Percentiles rank a stretch among this genome's conserved stretches.
These are phyloP conservation scores for Gryganskiella cystojenkinii DNA, from an alignment of 192 early-diverging fungal genomes.

Conservation along the genomic window DNA sequence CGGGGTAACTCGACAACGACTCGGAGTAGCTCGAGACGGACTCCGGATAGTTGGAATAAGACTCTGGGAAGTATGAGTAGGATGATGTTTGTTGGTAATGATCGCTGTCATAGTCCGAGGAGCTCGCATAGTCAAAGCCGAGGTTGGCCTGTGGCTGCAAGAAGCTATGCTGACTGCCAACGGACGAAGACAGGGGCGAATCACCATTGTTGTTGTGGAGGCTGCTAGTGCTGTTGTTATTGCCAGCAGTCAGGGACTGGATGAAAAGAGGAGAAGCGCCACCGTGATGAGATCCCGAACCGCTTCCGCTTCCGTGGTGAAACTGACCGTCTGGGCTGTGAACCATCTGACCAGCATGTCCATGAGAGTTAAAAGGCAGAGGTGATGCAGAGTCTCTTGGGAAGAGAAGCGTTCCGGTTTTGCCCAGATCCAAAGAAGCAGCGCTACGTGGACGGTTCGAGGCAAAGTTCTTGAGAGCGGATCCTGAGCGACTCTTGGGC, in stretches of 20 bases:
- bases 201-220: constrained; percentile 11
- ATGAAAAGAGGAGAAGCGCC: constrained; percentile 30
- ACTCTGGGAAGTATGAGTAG: constrained; percentile 50
- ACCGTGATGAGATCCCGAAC: constrained; percentile 13
- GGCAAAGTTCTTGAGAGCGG: constrained; percentile 9
- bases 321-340: constrained; percentile 31
- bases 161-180: constrained; percentile 6
- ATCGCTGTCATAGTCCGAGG: constrained; percentile 50
- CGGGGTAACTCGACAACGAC: constrained; percentile 34
- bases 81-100: constrained; percentile 35
- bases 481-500: constrained; percentile 15
- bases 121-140: constrained; percentile 51
- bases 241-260: constrained; percentile 39
- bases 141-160: constrained; percentile 35
- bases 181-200: constrained; percentile 27
- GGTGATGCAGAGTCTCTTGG: constrained; percentile 30
- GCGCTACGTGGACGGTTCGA: constrained; percentile 30
- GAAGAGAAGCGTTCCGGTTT: constrained; percentile 28
- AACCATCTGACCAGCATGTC: constrained; percentile 18
- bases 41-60: constrained; percentile 29
- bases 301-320: constrained; percentile 11
- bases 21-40: constrained; percentile 2
- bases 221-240: too few relatives aligned
- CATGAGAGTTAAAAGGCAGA: constrained; percentile 31
- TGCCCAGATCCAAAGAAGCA: constrained; percentile 42